These are phyloP conservation scores for Helicostylum pulchrum DNA, from an alignment of 192 early-diverging fungal species.

Conservation along the genomic window DNA sequence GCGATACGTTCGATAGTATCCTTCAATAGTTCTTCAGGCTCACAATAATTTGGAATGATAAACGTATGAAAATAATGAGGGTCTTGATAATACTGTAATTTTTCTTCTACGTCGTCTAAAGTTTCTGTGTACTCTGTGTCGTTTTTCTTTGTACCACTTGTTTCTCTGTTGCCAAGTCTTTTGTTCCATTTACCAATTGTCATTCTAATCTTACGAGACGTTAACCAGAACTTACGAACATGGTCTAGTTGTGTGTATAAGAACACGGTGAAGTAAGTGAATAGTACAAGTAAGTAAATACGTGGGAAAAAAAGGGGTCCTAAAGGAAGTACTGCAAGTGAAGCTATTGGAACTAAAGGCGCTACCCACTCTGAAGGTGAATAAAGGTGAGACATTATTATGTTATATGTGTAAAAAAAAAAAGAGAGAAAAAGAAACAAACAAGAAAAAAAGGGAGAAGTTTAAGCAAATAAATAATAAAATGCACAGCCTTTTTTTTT, in stretches of 20 bases:
- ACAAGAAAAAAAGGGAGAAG: no score
- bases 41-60: slow-evolving; percentile 72
- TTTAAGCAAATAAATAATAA: no score
- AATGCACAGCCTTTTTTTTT: no score
- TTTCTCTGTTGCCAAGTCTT: no score
- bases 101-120: slow-evolving; percentile 14
- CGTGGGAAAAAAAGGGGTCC: slow-evolving; percentile 46
- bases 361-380: slow-evolving; percentile 45
- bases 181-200: slow-evolving; percentile 40
- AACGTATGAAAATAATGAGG: slow-evolving; percentile 54
- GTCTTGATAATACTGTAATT: not conserved
- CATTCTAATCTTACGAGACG: slow-evolving; percentile 37
- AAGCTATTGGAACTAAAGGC: slow-evolving; percentile 35
- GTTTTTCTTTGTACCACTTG: not conserved
- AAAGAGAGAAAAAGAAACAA: no score
- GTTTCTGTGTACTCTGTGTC: not conserved
- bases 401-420: no score
- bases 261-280: slow-evolving; percentile 44
- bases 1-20: slow-evolving; percentile 69
- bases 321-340: slow-evolving; percentile 37
- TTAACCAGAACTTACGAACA: slow-evolving; percentile 46
- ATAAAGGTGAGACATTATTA: slow-evolving; percentile 14
- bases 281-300: slow-evolving; percentile 40
- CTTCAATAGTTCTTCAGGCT: slow-evolving; percentile 62
- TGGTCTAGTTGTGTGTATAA: slow-evolving; percentile 46